Evolutionary conservation across 371 early-diverging fungal species (phyloP).

Genomic region (Mucor plumbeus): DNA sequence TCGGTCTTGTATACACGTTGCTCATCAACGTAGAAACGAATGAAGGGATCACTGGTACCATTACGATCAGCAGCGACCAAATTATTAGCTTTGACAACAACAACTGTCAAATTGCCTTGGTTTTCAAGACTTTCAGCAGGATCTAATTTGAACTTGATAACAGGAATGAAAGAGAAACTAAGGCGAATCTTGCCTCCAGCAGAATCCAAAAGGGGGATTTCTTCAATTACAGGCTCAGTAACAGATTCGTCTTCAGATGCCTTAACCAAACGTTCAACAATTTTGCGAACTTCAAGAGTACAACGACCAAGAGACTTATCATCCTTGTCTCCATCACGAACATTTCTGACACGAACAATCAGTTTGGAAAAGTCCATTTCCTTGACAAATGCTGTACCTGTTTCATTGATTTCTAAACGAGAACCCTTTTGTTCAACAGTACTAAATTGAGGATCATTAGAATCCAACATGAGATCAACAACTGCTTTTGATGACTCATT

Average conservation of each 20-base stretch:
- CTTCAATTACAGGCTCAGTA: constrained; percentile 25
- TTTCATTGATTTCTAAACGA: constrained; percentile 46
- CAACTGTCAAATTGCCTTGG: constrained; percentile 56
- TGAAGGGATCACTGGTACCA: constrained; percentile 85
- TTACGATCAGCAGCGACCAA: constrained; percentile 57
- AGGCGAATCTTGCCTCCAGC: constrained; percentile 39
- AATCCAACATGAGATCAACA: constrained; percentile 48
- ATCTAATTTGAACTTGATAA: constrained; percentile 50
- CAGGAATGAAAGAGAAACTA: constrained; percentile 47
- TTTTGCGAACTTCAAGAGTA: constrained; percentile 32
- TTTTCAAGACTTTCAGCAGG: constrained; percentile 56
- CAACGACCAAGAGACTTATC: constrained; percentile 33
- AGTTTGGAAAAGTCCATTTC: constrained; percentile 56
- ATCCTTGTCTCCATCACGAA: constrained; percentile 39
- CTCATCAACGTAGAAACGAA: constrained; percentile 74
- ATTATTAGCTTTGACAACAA: constrained; percentile 47
- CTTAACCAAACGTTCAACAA: constrained; percentile 29
- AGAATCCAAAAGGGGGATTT: constrained; percentile 36
- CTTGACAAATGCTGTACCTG: constrained; percentile 52
- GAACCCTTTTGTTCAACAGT: constrained; percentile 46
- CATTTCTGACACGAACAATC: constrained; percentile 38
- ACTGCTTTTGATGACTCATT: constrained; percentile 27
- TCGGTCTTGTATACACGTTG: constrained; percentile 82
- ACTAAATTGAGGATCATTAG: constrained; percentile 50
- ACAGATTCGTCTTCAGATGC: constrained; percentile 21